Base-by-base conservation (phyloP, 257 asterid species). In the Solanum neorickii region DNA sequence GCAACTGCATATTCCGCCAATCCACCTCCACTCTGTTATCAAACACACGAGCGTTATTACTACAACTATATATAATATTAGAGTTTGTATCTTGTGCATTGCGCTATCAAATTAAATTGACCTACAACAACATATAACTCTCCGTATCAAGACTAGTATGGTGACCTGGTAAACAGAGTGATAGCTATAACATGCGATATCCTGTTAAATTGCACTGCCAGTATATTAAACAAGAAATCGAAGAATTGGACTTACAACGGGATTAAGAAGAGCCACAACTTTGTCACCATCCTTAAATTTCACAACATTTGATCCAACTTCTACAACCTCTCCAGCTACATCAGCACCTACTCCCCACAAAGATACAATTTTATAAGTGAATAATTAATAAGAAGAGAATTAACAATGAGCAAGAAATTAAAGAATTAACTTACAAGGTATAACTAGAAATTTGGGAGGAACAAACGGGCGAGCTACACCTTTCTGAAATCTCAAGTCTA, bases 281-380 rank as follows among this genome's bases (percentile, higher is more conserved):
- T 91, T 92, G 87, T 94, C 97, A 6, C 95, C 97, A 3, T 89
- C 85, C 86, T 92, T 93, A 91, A 94, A 91, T 44, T 88, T 92
- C 21, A 88, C 80, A 41, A 92, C 94, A 42, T 74, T 91, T 21
- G 91, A 68, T 84, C 98, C 96, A 33, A 90, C 87, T 82, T 93
- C 93, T 18, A 92, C 91, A 12, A 94, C 93, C 88, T 93, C 95
- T 80, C 97, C 97, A 13, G 94, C 93, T 74, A 94, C 93, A 90
- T 94, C 98, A 86, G 88, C 59, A 62, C 88, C 97, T 96, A 90
- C 75, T 41, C 87, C 92, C 88, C 78, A 84, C 13, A 37, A 66
- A 41, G 66, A 65, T 56, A 35, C 41, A 84, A 9, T 41, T 5
- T 60, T n/a, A 62, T 5, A 59, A 84, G 11, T 42, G 69, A 13